phyloP scores from a whole-genome alignment of 495 filamentous ascomycete species.

The Monascus purpureus region DNA sequence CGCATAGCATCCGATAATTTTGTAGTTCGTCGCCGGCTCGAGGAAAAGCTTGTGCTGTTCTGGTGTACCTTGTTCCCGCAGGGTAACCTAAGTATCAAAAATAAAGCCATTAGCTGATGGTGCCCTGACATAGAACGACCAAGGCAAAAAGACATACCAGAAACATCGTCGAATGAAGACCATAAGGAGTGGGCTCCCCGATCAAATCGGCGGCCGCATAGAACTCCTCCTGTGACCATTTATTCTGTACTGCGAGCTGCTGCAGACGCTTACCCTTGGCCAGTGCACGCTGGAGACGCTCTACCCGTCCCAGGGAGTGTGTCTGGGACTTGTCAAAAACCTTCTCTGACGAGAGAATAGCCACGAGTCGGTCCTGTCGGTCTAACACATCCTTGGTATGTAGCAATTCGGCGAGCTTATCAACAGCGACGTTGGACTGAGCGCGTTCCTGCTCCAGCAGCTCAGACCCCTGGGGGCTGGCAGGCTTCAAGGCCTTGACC shows the following conservation, averaged over 20 bases:
- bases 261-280: slow-evolving; percentile 51
- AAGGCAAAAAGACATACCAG: slow-evolving; percentile 24
- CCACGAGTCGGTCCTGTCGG: slow-evolving; percentile 37
- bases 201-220: slow-evolving; percentile 45
- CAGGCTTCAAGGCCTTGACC: slow-evolving; percentile 50
- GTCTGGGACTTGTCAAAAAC: slow-evolving; percentile 60
- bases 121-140: neutral
- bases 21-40: slow-evolving; percentile 45
- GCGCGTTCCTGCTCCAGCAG: slow-evolving; percentile 45
- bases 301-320: slow-evolving; percentile 49
- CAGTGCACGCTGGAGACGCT: slow-evolving; percentile 46
- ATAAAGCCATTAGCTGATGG: neutral
- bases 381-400: slow-evolving; percentile 43
- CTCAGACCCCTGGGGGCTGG: slow-evolving; percentile 44
- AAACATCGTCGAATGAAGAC: slow-evolving; percentile 55
- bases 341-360: slow-evolving; percentile 42
- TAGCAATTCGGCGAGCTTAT: slow-evolving; percentile 45
- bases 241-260: slow-evolving; percentile 44
- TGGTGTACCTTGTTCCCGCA: slow-evolving; percentile 52
- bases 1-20: slow-evolving; percentile 62
- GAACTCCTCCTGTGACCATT: slow-evolving; percentile 51
- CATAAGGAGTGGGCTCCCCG: slow-evolving; percentile 53
- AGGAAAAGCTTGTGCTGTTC: slow-evolving; percentile 59
- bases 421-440: slow-evolving; percentile 43
- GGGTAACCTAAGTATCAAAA: slow-evolving; percentile 34